A percentile compares a stretch with the other conserved stretches of the same genome.
Conservation (phyloP, 129 eudicot genomes). For the Helianthus tuberosus region DNA sequence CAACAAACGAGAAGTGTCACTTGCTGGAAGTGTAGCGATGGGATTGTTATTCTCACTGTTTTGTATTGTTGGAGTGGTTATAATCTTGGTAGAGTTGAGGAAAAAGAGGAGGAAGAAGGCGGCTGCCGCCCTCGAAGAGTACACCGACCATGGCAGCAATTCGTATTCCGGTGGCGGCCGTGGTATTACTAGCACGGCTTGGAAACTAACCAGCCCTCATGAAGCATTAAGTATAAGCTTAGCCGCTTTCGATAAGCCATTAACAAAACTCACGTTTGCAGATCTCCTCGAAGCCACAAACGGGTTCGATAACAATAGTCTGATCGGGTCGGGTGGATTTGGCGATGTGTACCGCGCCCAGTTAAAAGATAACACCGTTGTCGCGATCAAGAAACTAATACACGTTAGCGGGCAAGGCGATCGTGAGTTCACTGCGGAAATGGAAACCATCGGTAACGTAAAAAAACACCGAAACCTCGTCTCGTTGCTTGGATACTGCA, state of each 20-base stretch:
- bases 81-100: conserved; percentile 61
- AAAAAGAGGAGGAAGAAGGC: conserved; percentile 76
- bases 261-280: conserved; percentile 87
- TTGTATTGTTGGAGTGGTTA: conserved; percentile 74
- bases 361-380: conserved; percentile 77
- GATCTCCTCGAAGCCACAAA: conserved; percentile 95
- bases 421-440: conserved; percentile 93
- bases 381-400: conserved; percentile 90
- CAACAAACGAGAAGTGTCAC: conserved; percentile 67
- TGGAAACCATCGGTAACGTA: conserved; percentile 96
- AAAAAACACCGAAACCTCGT: conserved; percentile 93
- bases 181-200: conserved; percentile 48
- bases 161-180: conserved; percentile 62
- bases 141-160: conserved; percentile 54
- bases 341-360: conserved; percentile 95
- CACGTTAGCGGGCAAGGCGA: conserved; percentile 98
- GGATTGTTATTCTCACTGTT: conserved; percentile 81
- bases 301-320: conserved; percentile 70
- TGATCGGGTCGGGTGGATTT: conserved; percentile 92
- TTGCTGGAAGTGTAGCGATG: conserved; percentile 88
- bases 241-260: conserved; percentile 81
- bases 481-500: conserved; percentile 87
- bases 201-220: conserved; percentile 77
- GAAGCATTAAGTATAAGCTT: conserved; percentile 88
- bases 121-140: conserved; percentile 69